Base-by-base conservation (phyloP, 2,329 filamentous ascomycete species). In the Calonectria multiphialidica region DNA sequence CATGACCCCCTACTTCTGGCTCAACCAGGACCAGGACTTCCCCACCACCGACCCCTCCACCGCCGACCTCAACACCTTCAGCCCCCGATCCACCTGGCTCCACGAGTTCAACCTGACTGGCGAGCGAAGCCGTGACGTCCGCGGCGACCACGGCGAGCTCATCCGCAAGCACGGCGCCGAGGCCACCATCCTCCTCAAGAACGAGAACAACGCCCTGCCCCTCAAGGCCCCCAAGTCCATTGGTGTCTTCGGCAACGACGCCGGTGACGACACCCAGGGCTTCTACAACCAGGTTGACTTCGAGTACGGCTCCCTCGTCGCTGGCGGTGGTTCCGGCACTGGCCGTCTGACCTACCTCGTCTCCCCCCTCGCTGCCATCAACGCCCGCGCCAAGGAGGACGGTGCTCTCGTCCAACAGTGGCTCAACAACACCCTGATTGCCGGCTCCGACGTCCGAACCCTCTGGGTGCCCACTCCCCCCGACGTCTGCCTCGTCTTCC, bases 101-200 rank as follows among this genome's bases (percentile, higher is more conserved):
- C 72, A 70, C 45, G 75, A 82, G 28, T 85, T 79, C 73, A 84
- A 84, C 72, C 74, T 84, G 64, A 91, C 87, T 0, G 89, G 90
- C 2, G 87, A 90, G 73, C 82, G 84, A 9, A 90, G 91, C 77
- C 87, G 78, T 70, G 84, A 86, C 45, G 85, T 86, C 65, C 88
- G 88, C 0, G 90, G 87, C 23, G 86, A 92, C 76, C 88, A 92
- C 40, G 90, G 86, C 5, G 81, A 86, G 1, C 80, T 92, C 5
- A 86, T 90, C 75, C 86, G 90, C 62, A 90, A 89, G 87, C 88
- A 92, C 75, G 87, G 81, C 18, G 81, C 83, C 16, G 83, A 82
- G 70, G 92, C 92, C 23, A 93, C 90, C 15, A 90, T 95, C 18
- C 87, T 96, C 2, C 86, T 96, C 72, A 96, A 96, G 87, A 96